Conservation (phyloP, 257 asterid genomes). For the Solanum neorickii region DNA sequence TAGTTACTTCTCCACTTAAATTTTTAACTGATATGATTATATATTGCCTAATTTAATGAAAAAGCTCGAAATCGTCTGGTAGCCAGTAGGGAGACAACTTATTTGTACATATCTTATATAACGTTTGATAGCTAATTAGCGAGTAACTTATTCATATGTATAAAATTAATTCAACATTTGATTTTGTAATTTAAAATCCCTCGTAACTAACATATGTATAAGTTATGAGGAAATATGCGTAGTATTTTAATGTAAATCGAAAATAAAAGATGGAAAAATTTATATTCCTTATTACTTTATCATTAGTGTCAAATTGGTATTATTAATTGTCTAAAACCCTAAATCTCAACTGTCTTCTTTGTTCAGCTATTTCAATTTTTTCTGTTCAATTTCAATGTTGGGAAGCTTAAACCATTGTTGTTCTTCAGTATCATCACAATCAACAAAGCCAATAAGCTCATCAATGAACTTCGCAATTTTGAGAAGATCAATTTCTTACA, state of each 20-base stretch:
- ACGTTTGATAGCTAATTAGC: background rate
- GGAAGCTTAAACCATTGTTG: background rate
- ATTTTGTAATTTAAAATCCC: too few species aligned
- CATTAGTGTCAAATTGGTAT: background rate
- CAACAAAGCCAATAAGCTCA: background rate
- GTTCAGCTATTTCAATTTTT: background rate
- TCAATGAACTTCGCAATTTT: constrained; percentile 20
- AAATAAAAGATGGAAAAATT: background rate
- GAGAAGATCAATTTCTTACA: constrained; percentile 8
- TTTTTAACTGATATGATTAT: too few species aligned
- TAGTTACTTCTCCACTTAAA: background rate
- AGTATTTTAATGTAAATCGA: too few species aligned
- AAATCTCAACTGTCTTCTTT: constrained; percentile 4
- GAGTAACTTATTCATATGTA: too few species aligned
- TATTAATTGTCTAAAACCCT: background rate
- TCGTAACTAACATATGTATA: too few species aligned
- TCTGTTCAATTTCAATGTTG: background rate
- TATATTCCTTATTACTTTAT: background rate
- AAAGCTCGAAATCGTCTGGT: too few species aligned
- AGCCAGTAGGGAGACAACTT: too few species aligned
- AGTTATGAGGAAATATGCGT: too few species aligned
- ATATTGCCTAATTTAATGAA: too few species aligned
- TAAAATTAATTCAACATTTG: too few species aligned
- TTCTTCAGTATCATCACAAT: background rate
- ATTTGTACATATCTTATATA: too few species aligned